Conservation (phyloP, 352 stramenopile genomes). For the Phytophthora fragariaefolia region DNA sequence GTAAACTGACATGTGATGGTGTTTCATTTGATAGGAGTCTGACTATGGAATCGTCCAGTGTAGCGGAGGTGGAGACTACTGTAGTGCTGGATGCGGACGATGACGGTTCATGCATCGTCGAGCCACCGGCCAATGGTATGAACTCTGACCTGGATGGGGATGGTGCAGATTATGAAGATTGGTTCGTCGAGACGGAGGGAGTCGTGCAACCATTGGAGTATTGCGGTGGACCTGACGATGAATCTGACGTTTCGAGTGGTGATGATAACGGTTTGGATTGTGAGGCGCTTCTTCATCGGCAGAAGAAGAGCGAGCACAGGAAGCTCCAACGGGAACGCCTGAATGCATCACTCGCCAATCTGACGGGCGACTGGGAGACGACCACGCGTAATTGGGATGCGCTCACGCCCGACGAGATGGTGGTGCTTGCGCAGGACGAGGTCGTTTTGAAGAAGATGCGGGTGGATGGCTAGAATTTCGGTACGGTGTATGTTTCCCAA, state of each 20-base stretch:
- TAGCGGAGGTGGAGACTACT: neutral
- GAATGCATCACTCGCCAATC: neutral
- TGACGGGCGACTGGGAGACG: neutral
- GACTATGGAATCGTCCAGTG: neutral
- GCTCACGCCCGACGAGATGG: slow-evolving; percentile 4
- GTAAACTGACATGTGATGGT: neutral
- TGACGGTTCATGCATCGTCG: too few relatives aligned
- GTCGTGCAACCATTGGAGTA: too few relatives aligned
- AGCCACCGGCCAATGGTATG: too few relatives aligned
- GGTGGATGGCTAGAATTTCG: slow-evolving; percentile 10
- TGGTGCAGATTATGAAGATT: neutral
- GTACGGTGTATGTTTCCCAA: neutral
- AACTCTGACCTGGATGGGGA: neutral
- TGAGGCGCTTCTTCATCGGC: neutral
- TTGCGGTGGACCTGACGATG: too few relatives aligned
- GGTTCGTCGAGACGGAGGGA: neutral
- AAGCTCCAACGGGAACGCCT: neutral
- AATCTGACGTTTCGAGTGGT: too few relatives aligned
- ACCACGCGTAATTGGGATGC: slow-evolving; percentile 1
- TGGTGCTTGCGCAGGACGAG: slow-evolving; percentile 4
- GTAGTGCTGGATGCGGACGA: neutral
- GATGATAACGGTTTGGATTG: neutral
- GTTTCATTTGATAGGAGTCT: neutral
- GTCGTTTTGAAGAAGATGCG: slow-evolving; percentile 10
- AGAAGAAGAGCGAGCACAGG: neutral